Percentiles rank a stretch among this genome's conserved stretches.
These are phyloP conservation scores for Flaveria floridana DNA, from an alignment of 140 eudicot genomes.

Conservation along the genomic window DNA sequence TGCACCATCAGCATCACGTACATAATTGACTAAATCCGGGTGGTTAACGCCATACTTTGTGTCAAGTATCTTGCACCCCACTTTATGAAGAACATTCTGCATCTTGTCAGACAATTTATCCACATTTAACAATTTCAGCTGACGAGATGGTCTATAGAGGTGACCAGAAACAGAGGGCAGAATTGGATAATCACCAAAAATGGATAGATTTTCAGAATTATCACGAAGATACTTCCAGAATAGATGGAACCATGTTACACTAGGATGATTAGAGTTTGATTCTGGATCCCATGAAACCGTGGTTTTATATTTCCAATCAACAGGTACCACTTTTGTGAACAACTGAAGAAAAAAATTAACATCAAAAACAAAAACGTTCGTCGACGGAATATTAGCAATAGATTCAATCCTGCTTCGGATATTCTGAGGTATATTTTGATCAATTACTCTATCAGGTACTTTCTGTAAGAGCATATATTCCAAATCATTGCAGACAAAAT, in stretches of 20 bases:
- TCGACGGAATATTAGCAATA: constrained; percentile 64
- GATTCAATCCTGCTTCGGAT: constrained; percentile 56
- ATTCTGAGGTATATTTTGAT: constrained; percentile 53
- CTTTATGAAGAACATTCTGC: constrained; percentile 55
- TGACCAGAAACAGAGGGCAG: constrained; percentile 78
- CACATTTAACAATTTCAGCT: constrained; percentile 62
- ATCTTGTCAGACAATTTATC: constrained; percentile 60
- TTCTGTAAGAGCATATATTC: constrained; percentile 72
- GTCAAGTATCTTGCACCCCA: constrained; percentile 75
- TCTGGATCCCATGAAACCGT: constrained; percentile 70
- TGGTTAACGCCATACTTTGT: constrained; percentile 61
- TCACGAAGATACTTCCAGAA: constrained; percentile 82
- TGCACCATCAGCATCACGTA: constrained; percentile 58
- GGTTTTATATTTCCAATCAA: constrained; percentile 75
- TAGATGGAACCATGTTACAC: constrained; percentile 63
- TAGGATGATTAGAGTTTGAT: constrained; percentile 54
- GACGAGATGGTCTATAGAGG: constrained; percentile 63
- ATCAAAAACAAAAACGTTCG: constrained; percentile 60
- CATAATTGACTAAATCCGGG: constrained; percentile 65
- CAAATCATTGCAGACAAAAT: constrained; percentile 77
- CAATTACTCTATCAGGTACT: constrained; percentile 63
- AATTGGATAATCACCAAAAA: constrained; percentile 89
- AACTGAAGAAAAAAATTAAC: constrained; percentile 51
- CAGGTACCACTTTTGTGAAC: constrained; percentile 65
- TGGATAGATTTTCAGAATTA: constrained; percentile 56